A percentile compares a stretch with the other conserved stretches of the same genome.
Conservation (phyloP, 2,329 filamentous ascomycete genomes). For the Phyllosticta paracitricarpa region DNA sequence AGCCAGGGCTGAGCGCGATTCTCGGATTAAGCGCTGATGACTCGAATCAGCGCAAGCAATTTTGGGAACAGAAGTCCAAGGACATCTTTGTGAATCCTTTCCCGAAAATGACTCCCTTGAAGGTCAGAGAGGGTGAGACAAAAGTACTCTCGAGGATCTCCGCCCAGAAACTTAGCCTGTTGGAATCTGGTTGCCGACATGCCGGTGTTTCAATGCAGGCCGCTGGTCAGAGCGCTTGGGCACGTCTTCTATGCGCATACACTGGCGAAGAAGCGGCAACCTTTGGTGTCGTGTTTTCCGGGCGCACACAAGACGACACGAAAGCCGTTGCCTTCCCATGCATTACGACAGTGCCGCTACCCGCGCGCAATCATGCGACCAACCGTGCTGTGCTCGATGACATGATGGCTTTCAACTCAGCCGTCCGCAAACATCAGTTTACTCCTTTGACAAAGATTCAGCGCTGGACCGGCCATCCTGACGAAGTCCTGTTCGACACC, state of each 20-base stretch:
- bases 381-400: slow-evolving; percentile 49
- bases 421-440: slow-evolving; percentile 60
- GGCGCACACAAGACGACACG: slow-evolving; percentile 53
- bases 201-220: slow-evolving; percentile 66
- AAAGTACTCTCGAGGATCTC: slow-evolving; percentile 29
- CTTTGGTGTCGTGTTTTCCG: slow-evolving; percentile 74
- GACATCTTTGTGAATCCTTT: slow-evolving; percentile 57
- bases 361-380: slow-evolving; percentile 44
- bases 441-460: slow-evolving; percentile 63
- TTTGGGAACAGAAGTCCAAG: slow-evolving; percentile 53
- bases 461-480: slow-evolving; percentile 55
- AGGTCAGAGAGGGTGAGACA: slow-evolving; percentile 25
- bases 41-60: slow-evolving; percentile 31
- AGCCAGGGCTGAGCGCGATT: slow-evolving; percentile 36
- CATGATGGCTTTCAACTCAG: slow-evolving; percentile 57
- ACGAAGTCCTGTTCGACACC: slow-evolving; percentile 67
- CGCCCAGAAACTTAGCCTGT: slow-evolving; percentile 28
- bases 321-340: slow-evolving; percentile 61
- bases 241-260: slow-evolving; percentile 63
- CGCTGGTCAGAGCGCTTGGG: slow-evolving; percentile 68
- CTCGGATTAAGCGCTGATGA: slow-evolving; percentile 27
- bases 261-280: slow-evolving; percentile 63
- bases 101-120: slow-evolving; percentile 61
- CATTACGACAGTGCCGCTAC: slow-evolving; percentile 68
- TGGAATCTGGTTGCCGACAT: slow-evolving; percentile 48